A percentile compares a stretch with the other conserved stretches of the same genome.
Evolutionary conservation across 352 stramenopile species (phyloP).

Genomic region (Stephanocyclus meneghinianus): DNA sequence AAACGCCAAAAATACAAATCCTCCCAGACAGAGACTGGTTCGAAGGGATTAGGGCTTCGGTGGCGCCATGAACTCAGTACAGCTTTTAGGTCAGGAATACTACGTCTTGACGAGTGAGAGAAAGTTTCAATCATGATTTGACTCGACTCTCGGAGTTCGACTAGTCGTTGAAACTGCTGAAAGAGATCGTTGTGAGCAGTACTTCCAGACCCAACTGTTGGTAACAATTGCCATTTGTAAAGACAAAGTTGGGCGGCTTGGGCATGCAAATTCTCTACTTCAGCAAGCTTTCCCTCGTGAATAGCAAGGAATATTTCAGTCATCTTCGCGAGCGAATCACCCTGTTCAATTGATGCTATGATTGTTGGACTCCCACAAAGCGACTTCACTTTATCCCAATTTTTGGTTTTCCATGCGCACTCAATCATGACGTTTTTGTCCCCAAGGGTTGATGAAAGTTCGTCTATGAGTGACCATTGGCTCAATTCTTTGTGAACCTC

Average conservation of each 20-base stretch:
- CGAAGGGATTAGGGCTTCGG: conserved; percentile 79
- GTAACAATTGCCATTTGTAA: conserved; percentile 70
- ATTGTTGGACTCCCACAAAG: conserved; percentile 62
- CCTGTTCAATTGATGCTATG: conserved; percentile 68
- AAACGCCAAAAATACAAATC: conserved; percentile 80
- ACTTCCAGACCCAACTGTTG: conserved; percentile 60
- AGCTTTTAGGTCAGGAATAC: conserved; percentile 82
- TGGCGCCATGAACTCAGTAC: conserved; percentile 79
- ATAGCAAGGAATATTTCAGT: conserved; percentile 80
- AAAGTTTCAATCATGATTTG: conserved; percentile 83
- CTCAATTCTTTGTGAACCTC: conserved; percentile 78
- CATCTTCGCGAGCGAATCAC: conserved; percentile 77
- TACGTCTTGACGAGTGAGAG: conserved; percentile 69
- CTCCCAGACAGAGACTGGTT: conserved; percentile 75
- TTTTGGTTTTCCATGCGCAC: conserved; percentile 79
- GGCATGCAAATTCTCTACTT: conserved; percentile 81
- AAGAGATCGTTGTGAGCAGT: conserved; percentile 67
- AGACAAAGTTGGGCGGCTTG: conserved; percentile 79
- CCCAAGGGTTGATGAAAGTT: conserved; percentile 64
- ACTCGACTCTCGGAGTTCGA: conserved; percentile 82
- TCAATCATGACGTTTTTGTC: conserved; percentile 73
- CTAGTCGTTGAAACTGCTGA: conserved; percentile 81
- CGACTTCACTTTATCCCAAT: conserved; percentile 76
- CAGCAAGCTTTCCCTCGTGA: conserved; percentile 76
- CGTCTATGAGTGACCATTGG: conserved; percentile 73